Evolutionary conservation across 192 early-diverging fungal species (phyloP).

Genomic region (Coemansia sp.): DNA sequence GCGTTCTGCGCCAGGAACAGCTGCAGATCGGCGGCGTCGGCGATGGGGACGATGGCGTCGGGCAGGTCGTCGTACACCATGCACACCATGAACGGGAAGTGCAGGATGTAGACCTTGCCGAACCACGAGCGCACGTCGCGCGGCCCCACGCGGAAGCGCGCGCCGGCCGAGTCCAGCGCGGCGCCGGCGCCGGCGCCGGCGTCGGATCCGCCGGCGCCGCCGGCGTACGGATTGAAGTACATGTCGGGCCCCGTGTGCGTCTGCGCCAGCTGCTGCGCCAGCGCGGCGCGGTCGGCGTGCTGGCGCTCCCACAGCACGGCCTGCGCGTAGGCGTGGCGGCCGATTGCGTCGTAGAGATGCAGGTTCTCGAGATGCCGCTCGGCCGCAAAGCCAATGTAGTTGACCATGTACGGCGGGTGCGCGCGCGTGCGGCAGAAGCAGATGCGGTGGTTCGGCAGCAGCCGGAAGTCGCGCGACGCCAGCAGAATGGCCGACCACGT

Average conservation of each 20-base stretch:
- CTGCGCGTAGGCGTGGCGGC: conserved; percentile 54
- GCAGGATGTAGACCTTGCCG: conserved; percentile 62
- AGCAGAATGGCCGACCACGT: conserved; percentile 67
- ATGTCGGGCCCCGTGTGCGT: conserved; percentile 64
- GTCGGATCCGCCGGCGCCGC: background rate
- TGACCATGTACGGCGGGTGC: conserved; percentile 68
- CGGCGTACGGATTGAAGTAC: conserved; percentile 59
- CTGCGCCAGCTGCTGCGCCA: conserved; percentile 55
- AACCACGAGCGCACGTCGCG: conserved; percentile 60
- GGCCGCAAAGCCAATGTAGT: conserved; percentile 64
- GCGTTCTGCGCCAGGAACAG: conserved; percentile 59
- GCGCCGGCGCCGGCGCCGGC: background rate
- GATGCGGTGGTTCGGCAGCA: conserved; percentile 56
- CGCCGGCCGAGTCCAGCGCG: background rate
- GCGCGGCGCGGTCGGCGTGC: conserved; percentile 26
- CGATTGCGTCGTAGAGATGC: conserved; percentile 60
- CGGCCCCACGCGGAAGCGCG: conserved; percentile 17
- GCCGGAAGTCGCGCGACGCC: conserved; percentile 59
- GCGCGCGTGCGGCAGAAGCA: conserved; percentile 55
- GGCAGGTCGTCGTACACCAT: conserved; percentile 68
- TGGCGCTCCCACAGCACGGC: conserved; percentile 42
- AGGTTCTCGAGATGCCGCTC: conserved; percentile 71
- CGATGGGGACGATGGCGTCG: conserved; percentile 50
- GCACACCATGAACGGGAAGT: conserved; percentile 68
- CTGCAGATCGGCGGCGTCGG: conserved; percentile 56